Base-by-base conservation (phyloP, 2,329 filamentous ascomycete species). In the Calonectria multiphialidica region DNA sequence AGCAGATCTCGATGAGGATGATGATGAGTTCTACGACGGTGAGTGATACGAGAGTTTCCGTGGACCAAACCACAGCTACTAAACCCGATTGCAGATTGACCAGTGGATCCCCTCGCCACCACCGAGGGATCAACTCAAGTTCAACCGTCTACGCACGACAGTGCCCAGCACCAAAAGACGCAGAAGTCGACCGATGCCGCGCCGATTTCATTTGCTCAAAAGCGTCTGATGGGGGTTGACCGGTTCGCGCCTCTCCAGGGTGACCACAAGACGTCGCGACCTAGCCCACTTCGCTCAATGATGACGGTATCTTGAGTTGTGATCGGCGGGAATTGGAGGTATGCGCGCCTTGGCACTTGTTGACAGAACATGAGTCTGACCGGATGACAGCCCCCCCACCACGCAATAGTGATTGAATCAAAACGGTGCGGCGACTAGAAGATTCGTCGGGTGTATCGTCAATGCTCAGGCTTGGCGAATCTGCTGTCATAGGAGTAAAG, bases 1-100 rank as follows among this genome's bases (percentile, higher is more conserved):
- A 86, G 94, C 93, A 85, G 97, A 98, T 84, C 90, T 94, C 82
- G 96, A 98, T 84, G 94, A 97, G 84, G 94, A 96, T 86, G 96
- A 98, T 84, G 96, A 96, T 86, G 96, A 96, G 86, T 98, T 98
- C 89, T 98, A 98, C 88, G 90, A 91, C 86, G 89, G 88, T 88
- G 80, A 80, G 83, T 75, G 45, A 28, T 50, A 23, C 2, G n/a
- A 21, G 30, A 16, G 12, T 21, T 8, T 55, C 16, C 13, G 10
- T 16, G 4, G 12, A 44, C 28, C 25, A 42, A 73, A 23, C 12
- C 23, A 8, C 37, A 61, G 18, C 62, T 63, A 45, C 70, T 76
- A 68, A 77, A 68, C 28, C 33, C 23, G 37, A 18, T 33, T 71
- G 37, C 79, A 93, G 92, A 97, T 97, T 96, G 94, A 96, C 94